Conservation (phyloP, 106 monocot species). For the Platanthera zijinensis region DNA sequence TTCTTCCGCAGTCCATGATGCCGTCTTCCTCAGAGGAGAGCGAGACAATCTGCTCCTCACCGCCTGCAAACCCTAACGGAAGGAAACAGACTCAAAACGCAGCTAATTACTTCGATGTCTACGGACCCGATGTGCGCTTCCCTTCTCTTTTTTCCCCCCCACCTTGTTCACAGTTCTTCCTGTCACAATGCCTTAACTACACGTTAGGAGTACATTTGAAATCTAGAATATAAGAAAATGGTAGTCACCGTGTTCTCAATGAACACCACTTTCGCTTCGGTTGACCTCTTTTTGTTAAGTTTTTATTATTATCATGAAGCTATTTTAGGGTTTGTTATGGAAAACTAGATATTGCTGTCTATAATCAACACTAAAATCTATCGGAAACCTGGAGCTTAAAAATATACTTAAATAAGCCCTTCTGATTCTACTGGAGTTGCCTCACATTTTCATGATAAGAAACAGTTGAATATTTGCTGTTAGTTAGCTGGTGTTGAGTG, state of each 20-base stretch:
- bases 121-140: conserved; percentile 6
- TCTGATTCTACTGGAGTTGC: no score
- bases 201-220: background rate
- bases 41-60: background rate
- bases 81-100: background rate
- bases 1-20: background rate
- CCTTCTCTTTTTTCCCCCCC: background rate
- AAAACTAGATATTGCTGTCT: no score
- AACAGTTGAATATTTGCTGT: no score
- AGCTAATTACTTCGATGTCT: background rate
- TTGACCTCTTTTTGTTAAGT: no score
- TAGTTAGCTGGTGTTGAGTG: no score
- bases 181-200: background rate
- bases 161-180: background rate
- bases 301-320: no score
- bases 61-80: background rate
- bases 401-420: no score
- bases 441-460: no score
- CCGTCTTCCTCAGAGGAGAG: background rate
- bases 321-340: no score
- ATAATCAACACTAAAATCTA: no score
- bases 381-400: no score
- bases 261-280: background rate
- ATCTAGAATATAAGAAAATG: background rate
- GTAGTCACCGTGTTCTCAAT: background rate